Evolutionary conservation across 176 grass and related monocot genomes (phyloP).

Genomic region (Carex littledalei): DNA sequence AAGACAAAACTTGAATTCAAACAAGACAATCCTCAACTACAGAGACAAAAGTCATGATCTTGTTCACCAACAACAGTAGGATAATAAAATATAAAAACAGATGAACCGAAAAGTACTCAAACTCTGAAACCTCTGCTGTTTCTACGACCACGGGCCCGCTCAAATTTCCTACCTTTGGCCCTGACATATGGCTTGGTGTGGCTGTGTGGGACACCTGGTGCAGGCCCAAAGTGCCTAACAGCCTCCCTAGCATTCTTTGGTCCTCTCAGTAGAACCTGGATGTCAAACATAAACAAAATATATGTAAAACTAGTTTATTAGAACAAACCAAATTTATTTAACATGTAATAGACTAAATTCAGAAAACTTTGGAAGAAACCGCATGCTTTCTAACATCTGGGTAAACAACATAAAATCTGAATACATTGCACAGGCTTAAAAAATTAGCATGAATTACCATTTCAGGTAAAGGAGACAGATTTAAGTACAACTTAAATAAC

Average conservation of each 20-base stretch:
- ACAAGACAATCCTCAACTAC: slow-evolving; percentile 2
- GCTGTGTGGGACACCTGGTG: slow-evolving; percentile 68
- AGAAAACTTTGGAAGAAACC: neutral
- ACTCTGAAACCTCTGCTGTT: slow-evolving; percentile 82
- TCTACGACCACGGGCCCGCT: slow-evolving; percentile 68
- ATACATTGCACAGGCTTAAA: neutral
- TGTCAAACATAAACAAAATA: neutral
- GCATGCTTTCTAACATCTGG: neutral
- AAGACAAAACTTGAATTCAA: neutral
- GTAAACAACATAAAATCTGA: neutral
- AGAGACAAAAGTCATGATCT: neutral
- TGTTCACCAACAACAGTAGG: slow-evolving; percentile 11
- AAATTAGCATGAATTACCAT: neutral
- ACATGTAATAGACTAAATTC: neutral
- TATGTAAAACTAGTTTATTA: neutral
- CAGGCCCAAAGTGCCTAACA: slow-evolving; percentile 64
- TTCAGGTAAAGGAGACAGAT: neutral
- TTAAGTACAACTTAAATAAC: neutral
- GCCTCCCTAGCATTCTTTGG: slow-evolving; percentile 76
- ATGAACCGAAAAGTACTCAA: neutral
- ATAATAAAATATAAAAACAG: slow-evolving; percentile 20
- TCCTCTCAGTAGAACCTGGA: slow-evolving; percentile 57
- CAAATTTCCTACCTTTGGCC: slow-evolving; percentile 79
- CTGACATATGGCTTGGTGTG: slow-evolving; percentile 66
- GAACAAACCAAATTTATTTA: neutral